These are phyloP conservation scores for Chionographis japonica DNA, from an alignment of 106 monocot genomes.

Conservation along the genomic window DNA sequence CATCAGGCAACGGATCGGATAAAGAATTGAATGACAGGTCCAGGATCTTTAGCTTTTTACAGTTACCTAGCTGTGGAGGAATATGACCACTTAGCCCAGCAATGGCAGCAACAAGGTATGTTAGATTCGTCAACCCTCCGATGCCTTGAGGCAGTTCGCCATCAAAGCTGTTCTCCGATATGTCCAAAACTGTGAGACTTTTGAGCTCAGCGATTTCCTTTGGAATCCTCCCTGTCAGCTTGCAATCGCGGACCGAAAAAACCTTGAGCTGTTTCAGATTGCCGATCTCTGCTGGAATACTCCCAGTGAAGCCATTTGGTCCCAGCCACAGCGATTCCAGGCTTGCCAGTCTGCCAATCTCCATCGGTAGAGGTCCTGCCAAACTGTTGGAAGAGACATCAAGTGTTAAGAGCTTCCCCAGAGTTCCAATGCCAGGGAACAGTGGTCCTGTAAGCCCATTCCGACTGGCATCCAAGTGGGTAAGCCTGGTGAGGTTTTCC, in stretches of 20 bases:
- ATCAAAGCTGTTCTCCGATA: slow-evolving; percentile 75
- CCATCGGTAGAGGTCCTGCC: slow-evolving; percentile 47
- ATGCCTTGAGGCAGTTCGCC: slow-evolving; percentile 57
- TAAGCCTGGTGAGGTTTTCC: slow-evolving; percentile 64
- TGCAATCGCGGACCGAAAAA: slow-evolving; percentile 52
- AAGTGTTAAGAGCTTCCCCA: slow-evolving; percentile 46
- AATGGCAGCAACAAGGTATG: slow-evolving; percentile 52
- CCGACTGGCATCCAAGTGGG: slow-evolving; percentile 65
- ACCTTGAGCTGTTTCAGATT: slow-evolving; percentile 48
- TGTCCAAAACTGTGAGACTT: slow-evolving; percentile 58
- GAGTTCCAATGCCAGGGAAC: slow-evolving; percentile 48
- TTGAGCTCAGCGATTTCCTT: slow-evolving; percentile 44
- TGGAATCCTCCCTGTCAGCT: slow-evolving; percentile 62
- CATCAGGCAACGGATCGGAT: slow-evolving; percentile 63
- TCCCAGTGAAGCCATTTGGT: slow-evolving; percentile 61
- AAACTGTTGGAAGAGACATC: slow-evolving; percentile 84
- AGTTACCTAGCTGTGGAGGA: slow-evolving; percentile 55
- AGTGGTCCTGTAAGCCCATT: slow-evolving; percentile 62
- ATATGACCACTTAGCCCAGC: slow-evolving; percentile 69
- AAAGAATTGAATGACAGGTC: slow-evolving; percentile 84
- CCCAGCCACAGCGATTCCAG: slow-evolving; percentile 62
- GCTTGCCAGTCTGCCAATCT: slow-evolving; percentile 50
- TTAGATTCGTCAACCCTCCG: slow-evolving; percentile 55
- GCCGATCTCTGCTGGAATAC: slow-evolving; percentile 75
- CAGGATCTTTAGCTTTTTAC: slow-evolving; percentile 53